Conservation (phyloP, 106 monocot species). For the Platanthera guangdongensis region DNA sequence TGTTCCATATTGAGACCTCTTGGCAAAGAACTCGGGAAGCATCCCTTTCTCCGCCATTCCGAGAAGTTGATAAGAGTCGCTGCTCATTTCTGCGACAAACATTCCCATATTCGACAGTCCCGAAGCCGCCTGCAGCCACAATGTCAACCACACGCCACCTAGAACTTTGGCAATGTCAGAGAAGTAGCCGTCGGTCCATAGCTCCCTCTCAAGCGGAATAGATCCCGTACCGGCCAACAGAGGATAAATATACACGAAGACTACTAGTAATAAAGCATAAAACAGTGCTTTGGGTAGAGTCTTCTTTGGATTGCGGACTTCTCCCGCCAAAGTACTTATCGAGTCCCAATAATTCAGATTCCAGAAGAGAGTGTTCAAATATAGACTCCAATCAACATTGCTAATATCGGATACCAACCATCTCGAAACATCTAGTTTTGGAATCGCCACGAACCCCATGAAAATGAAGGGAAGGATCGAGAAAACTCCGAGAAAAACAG, state of each 20-base stretch:
- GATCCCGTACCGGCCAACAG: conserved; percentile 51
- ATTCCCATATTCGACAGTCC: conserved; percentile 68
- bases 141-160: conserved; percentile 48
- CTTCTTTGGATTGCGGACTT: conserved; percentile 54
- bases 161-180: conserved; percentile 47
- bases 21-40: conserved; percentile 56
- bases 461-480: conserved; percentile 52
- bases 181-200: conserved; percentile 64
- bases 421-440: conserved; percentile 31
- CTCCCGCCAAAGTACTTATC: conserved; percentile 62
- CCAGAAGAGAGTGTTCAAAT: conserved; percentile 72
- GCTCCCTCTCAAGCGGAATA: conserved; percentile 29
- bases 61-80: conserved; percentile 76
- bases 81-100: conserved; percentile 74
- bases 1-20: conserved; percentile 46
- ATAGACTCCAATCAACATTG: conserved; percentile 46
- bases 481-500: conserved; percentile 50
- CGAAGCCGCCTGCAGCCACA: conserved; percentile 56
- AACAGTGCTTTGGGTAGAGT: conserved; percentile 59
- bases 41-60: conserved; percentile 76
- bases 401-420: conserved; percentile 32
- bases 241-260: conserved; percentile 47
- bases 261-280: conserved; percentile 51
- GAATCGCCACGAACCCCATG: conserved; percentile 50
- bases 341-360: conserved; percentile 81